A percentile compares a stretch with the other conserved stretches of the same genome.
These are phyloP conservation scores for Delonix regia DNA, from an alignment of 306 rosid species.

Conservation along the genomic window DNA sequence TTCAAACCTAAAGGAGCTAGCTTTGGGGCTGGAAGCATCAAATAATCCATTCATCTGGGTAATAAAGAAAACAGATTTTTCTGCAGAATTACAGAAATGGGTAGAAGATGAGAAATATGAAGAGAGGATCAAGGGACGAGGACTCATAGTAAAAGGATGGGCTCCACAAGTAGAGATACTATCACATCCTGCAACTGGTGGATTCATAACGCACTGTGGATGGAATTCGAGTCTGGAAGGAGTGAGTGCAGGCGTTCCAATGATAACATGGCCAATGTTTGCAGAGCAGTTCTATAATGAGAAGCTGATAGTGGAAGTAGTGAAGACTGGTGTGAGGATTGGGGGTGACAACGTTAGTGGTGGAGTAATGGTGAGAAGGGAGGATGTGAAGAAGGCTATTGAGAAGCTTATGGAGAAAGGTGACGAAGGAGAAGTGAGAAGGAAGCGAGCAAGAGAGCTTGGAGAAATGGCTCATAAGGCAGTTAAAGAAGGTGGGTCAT, in stretches of 20 bases:
- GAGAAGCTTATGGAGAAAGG: conserved; percentile 52
- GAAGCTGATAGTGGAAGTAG: conserved; percentile 55
- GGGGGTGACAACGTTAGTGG: conserved; percentile 53
- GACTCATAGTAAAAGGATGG: conserved; percentile 67
- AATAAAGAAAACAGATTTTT: conserved; percentile 42
- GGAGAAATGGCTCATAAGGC: conserved; percentile 53
- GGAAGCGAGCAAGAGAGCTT: conserved; percentile 49
- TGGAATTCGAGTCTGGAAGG: conserved; percentile 77
- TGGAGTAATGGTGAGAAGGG: conserved; percentile 49
- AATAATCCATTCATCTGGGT: conserved; percentile 74
- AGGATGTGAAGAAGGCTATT: conserved; percentile 52
- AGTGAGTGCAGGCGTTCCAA: conserved; percentile 58
- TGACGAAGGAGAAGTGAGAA: conserved; percentile 52
- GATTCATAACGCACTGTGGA: conserved; percentile 75
- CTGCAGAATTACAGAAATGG: conserved; percentile 60
- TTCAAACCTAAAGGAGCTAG: conserved; percentile 57
- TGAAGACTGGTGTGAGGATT: conserved; percentile 59
- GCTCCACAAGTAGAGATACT: conserved; percentile 70
- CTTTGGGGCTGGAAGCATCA: conserved; percentile 67
- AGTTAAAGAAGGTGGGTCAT: conserved; percentile 62
- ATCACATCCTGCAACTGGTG: conserved; percentile 57
- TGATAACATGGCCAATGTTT: conserved; percentile 73
- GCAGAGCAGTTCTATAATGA: conserved; percentile 76
- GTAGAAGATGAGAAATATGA: conserved; percentile 45
- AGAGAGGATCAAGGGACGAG: conserved; percentile 58